Evolutionary conservation across 2,329 filamentous ascomycete genomes (phyloP), one percentile per base, ranked within the genome.

Genomic region (Erysiphe pisi): DNA sequence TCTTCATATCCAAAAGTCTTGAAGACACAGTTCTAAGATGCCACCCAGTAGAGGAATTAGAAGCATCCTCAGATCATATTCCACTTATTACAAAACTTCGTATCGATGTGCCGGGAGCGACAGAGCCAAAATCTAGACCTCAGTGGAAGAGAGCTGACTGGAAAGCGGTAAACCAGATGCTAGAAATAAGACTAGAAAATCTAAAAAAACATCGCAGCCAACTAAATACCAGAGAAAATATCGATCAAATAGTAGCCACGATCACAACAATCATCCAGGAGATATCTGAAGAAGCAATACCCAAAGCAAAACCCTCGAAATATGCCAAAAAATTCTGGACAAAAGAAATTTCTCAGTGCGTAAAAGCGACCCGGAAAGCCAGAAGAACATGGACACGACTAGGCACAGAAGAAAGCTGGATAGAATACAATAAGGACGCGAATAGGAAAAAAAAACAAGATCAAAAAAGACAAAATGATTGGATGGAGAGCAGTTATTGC

Each of bases 91-190:
- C 73, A 28, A 18, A 75, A 75, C 28, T 75, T 22, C 4, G 20
- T 1, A 75, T 58, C 6, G 49, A 75, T 9, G 11, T 31, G 14
- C 52, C 36, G 25, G 14, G n/a, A 25, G 28, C 4, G 16, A 40
- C 11, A 16, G 25, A 61, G 16, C 12, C 11, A 8, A 14, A 40
- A 75, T 16, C 73, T 61, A 43, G 49, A 58, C 47, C 73, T 28
- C 49, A 75, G 31, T 75, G 47, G 73, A 75, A 75, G 31, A 75
- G 43, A 43, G 49, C 49, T 28, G 73, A 75, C 49, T 75, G 73
- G 73, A 31, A 58, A 40, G 4, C 7, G 31, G 11, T 75, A 22
- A 40, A 61, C 25, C 28, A 43, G 63, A 36, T 12, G 16, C 31
- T 6, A 4, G 58, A n/a, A 16, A 14, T 3, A 22, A 65, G 28